These are phyloP conservation scores for Tricladium varicosporioides DNA, from an alignment of 2,329 filamentous ascomycete species.

Conservation along the genomic window DNA sequence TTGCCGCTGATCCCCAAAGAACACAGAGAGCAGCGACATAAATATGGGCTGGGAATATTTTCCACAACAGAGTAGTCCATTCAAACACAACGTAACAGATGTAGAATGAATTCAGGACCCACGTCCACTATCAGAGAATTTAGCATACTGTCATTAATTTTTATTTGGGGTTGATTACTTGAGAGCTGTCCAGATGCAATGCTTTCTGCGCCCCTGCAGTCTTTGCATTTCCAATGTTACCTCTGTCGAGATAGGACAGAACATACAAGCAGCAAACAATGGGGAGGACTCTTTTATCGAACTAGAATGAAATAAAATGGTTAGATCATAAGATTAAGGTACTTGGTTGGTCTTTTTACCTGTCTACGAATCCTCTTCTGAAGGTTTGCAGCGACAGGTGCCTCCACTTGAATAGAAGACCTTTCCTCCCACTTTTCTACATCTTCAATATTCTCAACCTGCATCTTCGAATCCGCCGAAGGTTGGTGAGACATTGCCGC, in stretches of 20 bases:
- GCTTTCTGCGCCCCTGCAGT: slow-evolving; percentile 14
- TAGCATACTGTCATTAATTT: too few species aligned
- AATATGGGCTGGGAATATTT: slow-evolving; percentile 26
- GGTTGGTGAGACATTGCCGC: not conserved
- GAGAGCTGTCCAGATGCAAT: slow-evolving; percentile 6
- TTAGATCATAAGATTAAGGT: too few species aligned
- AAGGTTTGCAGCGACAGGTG: not conserved
- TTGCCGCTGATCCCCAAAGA: slow-evolving; percentile 23
- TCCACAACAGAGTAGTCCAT: slow-evolving; percentile 24
- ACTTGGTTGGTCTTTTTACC: not conserved
- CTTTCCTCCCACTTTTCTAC: not conserved
- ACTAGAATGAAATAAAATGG: slow-evolving; percentile 1
- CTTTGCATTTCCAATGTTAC: slow-evolving; percentile 27
- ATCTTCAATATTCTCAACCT: not conserved
- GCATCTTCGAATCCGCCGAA: not conserved
- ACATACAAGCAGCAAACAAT: slow-evolving; percentile 14
- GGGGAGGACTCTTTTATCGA: slow-evolving; percentile 15
- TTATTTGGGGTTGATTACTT: not conserved
- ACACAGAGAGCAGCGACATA: slow-evolving; percentile 22
- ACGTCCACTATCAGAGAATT: slow-evolving; percentile 6
- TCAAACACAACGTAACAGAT: slow-evolving; percentile 18
- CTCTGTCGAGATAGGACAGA: slow-evolving; percentile 20
- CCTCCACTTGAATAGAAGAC: not conserved
- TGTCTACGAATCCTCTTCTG: not conserved
- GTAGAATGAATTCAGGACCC: slow-evolving; percentile 19